Conservation (phyloP, 1,139 yeast genomes). For the Debaryomycetaceae sp. region DNA sequence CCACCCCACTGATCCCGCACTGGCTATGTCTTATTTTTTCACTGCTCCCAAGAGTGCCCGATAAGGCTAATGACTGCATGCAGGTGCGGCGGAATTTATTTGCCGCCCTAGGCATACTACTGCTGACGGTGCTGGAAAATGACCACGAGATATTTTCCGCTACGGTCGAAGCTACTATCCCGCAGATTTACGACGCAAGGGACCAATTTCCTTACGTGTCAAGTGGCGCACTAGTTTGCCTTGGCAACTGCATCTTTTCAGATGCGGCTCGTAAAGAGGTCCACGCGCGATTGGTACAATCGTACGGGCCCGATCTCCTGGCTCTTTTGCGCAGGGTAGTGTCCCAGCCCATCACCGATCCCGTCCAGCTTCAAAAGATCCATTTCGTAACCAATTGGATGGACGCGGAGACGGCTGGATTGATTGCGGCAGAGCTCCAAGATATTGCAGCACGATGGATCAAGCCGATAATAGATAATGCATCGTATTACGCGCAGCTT, state of each 20-base stretch:
- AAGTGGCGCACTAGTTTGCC: slow-evolving; percentile 19
- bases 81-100: slow-evolving; percentile 20
- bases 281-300: slow-evolving; percentile 5
- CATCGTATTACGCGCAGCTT: slow-evolving; percentile 26
- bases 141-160: neutral
- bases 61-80: slow-evolving; percentile 4
- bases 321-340: slow-evolving; percentile 11
- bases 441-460: slow-evolving; percentile 11
- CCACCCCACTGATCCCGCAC: neutral
- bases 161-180: slow-evolving; percentile 2
- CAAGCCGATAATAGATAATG: slow-evolving; percentile 25
- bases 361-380: slow-evolving; percentile 28
- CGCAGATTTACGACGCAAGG: neutral
- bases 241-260: slow-evolving; percentile 26
- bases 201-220: slow-evolving; percentile 16
- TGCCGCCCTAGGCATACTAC: slow-evolving; percentile 25
- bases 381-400: slow-evolving; percentile 24
- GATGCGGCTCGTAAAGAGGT: slow-evolving; percentile 10
- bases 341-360: slow-evolving; percentile 23
- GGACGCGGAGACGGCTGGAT: slow-evolving; percentile 7
- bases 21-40: slow-evolving; percentile 2
- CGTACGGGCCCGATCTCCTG: slow-evolving; percentile 6
- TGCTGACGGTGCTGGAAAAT: slow-evolving; percentile 10
- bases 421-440: slow-evolving; percentile 7
- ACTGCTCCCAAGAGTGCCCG: slow-evolving; percentile 3